Percentiles rank a stretch among this genome's conserved stretches.
Conservation (phyloP, 2,329 filamentous ascomycete genomes). For the Graphilbum fragrans region DNA sequence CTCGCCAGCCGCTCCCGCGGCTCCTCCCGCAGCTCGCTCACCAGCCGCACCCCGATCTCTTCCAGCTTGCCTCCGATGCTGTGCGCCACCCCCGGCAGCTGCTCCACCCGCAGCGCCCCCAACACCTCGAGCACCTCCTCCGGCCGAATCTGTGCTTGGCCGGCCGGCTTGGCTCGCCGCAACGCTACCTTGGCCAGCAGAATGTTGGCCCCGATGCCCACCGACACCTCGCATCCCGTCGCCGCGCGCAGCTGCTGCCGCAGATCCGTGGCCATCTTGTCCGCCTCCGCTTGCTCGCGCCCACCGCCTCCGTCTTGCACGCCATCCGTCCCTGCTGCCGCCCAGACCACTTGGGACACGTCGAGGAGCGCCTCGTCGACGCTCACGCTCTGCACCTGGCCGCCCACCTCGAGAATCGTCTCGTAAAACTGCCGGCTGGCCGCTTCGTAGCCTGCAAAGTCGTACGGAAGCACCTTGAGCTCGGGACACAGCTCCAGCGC, state of each 20-base stretch:
- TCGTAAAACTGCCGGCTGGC: slow-evolving; percentile 83
- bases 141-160: slow-evolving; percentile 78
- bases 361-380: slow-evolving; percentile 92
- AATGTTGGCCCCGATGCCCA: slow-evolving; percentile 87
- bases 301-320: slow-evolving; percentile 38
- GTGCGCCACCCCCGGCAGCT: slow-evolving; percentile 83
- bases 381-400: slow-evolving; percentile 87
- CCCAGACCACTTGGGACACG: slow-evolving; percentile 58
- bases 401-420: slow-evolving; percentile 65
- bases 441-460: slow-evolving; percentile 89
- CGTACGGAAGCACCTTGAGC: slow-evolving; percentile 84
- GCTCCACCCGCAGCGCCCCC: slow-evolving; percentile 63
- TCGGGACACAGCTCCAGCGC: slow-evolving; percentile 74
- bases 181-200: slow-evolving; percentile 83
- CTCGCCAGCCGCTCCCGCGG: slow-evolving; percentile 65
- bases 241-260: slow-evolving; percentile 57
- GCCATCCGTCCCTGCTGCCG: slow-evolving; percentile 54
- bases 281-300: slow-evolving; percentile 67
- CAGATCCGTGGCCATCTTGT: slow-evolving; percentile 56
- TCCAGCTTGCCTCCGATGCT: slow-evolving; percentile 82
- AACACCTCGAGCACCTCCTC: slow-evolving; percentile 69
- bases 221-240: slow-evolving; percentile 79
- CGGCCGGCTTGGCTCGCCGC: slow-evolving; percentile 85
- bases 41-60: slow-evolving; percentile 68
- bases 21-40: slow-evolving; percentile 70